Evolutionary conservation across 192 early-diverging fungal genomes (phyloP).

Genomic region (Powellomyces hirtus): DNA sequence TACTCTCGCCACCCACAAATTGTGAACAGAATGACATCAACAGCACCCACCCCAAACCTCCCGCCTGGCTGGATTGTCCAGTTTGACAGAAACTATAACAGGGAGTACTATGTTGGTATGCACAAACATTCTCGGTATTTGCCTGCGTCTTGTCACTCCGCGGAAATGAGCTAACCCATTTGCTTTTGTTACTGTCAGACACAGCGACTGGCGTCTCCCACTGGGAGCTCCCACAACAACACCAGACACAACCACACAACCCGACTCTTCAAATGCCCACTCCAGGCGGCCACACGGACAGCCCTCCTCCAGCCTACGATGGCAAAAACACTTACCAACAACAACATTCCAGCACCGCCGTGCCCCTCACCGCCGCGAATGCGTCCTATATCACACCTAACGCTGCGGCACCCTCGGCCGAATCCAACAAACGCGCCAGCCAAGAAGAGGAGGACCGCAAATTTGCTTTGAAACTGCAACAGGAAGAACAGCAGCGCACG

Average conservation of each 20-base stretch:
- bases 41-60: not conserved
- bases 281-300: not conserved
- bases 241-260: not conserved
- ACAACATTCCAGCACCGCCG: not conserved
- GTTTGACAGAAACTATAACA: slow-evolving; percentile 16
- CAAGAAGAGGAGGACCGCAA: not conserved
- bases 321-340: not conserved
- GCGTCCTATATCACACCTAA: not conserved
- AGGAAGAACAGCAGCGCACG: not conserved
- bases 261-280: not conserved
- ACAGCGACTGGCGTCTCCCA: not conserved
- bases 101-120: slow-evolving; percentile 39
- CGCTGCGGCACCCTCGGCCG: not conserved
- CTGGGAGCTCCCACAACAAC: not conserved
- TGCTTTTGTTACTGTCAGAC: no score
- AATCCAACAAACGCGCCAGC: not conserved
- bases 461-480: not conserved
- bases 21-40: not conserved
- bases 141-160: no score
- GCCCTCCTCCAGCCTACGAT: not conserved
- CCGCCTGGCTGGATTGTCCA: slow-evolving; percentile 40
- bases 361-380: not conserved
- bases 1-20: no score
- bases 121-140: no score
- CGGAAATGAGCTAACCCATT: no score